These are phyloP conservation scores for Amanita pseudoporphyria DNA, from an alignment of 768 basidiomycete genomes.

Conservation along the genomic window DNA sequence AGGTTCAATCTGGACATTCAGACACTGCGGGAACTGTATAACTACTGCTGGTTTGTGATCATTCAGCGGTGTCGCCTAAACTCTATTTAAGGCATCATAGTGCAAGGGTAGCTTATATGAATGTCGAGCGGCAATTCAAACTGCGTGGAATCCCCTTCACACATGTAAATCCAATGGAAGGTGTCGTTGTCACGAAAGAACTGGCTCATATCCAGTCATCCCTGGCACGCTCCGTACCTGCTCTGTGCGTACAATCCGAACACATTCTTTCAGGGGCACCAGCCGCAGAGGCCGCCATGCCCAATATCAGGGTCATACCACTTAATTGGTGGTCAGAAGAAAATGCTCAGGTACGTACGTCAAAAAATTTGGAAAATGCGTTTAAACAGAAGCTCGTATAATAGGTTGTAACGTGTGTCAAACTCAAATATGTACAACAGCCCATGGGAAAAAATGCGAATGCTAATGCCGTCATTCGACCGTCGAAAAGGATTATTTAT, in stretches of 20 bases:
- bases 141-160: conserved; percentile 68
- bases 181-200: conserved; percentile 31
- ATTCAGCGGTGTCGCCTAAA: neutral
- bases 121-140: conserved; percentile 84
- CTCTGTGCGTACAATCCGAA: conserved; percentile 71
- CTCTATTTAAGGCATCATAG: conserved; percentile 25
- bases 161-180: conserved; percentile 53
- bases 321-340: conserved; percentile 88
- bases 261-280: conserved; percentile 77
- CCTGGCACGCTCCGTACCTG: conserved; percentile 70
- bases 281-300: conserved; percentile 88
- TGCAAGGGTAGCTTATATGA: conserved; percentile 84
- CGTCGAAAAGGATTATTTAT: conserved; percentile 82
- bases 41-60: conserved; percentile 55
- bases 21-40: conserved; percentile 69
- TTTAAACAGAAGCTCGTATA: conserved; percentile 1
- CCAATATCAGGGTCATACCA: conserved; percentile 82
- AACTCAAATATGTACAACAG: conserved; percentile 84
- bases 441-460: conserved; percentile 65
- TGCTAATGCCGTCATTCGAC: conserved; percentile 59
- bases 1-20: conserved; percentile 67
- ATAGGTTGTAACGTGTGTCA: conserved; percentile 82
- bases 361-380: neutral
- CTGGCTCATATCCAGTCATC: conserved; percentile 58
- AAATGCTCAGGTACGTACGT: conserved; percentile 42